Evolutionary conservation across 2,329 filamentous ascomycete genomes (phyloP).

Genomic region (Daldinia eschscholtzii): DNA sequence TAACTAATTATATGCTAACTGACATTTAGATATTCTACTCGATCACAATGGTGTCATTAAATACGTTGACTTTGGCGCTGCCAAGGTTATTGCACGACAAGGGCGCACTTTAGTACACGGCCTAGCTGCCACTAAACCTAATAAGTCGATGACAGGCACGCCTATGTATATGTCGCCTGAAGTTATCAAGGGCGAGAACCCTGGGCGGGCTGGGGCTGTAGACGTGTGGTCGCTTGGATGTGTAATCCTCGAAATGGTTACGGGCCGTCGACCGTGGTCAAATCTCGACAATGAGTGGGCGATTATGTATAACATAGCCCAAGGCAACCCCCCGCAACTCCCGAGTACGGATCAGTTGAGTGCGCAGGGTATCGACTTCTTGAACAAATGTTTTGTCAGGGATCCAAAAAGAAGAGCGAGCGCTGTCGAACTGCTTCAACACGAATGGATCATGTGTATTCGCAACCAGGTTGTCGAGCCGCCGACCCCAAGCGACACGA

Average conservation of each 20-base stretch:
- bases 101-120: slow-evolving; percentile 84
- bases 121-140: slow-evolving; percentile 71
- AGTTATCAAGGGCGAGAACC: slow-evolving; percentile 90
- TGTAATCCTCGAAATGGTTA: slow-evolving; percentile 97
- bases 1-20: slow-evolving; percentile 46
- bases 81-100: slow-evolving; percentile 95
- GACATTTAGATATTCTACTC: slow-evolving; percentile 81
- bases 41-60: slow-evolving; percentile 99
- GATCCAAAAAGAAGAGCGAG: slow-evolving; percentile 84
- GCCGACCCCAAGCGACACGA: slow-evolving; percentile 70
- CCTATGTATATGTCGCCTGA: slow-evolving; percentile 99
- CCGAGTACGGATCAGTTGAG: slow-evolving; percentile 87
- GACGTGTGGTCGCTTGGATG: slow-evolving; percentile 98
- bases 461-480: slow-evolving; percentile 75
- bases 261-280: slow-evolving; percentile 92
- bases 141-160: slow-evolving; percentile 95
- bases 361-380: slow-evolving; percentile 85
- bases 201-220: slow-evolving; percentile 85
- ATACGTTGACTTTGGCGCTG: slow-evolving; percentile 97
- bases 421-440: slow-evolving; percentile 89
- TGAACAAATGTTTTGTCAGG: slow-evolving; percentile 86
- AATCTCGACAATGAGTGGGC: slow-evolving; percentile 99
- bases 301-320: slow-evolving; percentile 99
- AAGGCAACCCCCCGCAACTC: slow-evolving; percentile 91
- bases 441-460: slow-evolving; percentile 86